A percentile compares a stretch with the other conserved stretches of the same genome.
Conservation (phyloP, 495 filamentous ascomycete genomes). For the Aspergillus wentii region DNA sequence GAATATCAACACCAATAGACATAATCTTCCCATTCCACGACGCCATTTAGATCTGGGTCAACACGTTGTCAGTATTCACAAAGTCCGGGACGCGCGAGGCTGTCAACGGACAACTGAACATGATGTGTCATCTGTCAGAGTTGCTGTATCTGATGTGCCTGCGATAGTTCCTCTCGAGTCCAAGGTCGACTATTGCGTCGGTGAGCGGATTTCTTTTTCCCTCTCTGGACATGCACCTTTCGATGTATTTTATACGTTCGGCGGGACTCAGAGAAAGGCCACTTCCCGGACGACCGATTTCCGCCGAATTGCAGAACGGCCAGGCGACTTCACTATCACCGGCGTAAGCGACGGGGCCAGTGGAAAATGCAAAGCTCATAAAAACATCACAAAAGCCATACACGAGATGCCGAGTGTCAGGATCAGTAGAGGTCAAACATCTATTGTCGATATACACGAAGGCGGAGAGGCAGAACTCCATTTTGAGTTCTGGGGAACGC, state of each 20-base stretch:
- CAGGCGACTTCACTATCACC: constrained; percentile 83
- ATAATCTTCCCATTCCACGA: constrained; percentile 79
- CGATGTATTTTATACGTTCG: constrained; percentile 86
- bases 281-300: constrained; percentile 72
- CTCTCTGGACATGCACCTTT: constrained; percentile 87
- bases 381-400: constrained; percentile 71
- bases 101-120: constrained; percentile 69
- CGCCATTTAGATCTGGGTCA: constrained; percentile 76
- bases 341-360: constrained; percentile 77
- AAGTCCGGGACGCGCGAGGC: constrained; percentile 78
- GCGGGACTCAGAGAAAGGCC: constrained; percentile 71
- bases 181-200: constrained; percentile 89
- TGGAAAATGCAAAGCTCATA: constrained; percentile 68
- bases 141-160: constrained; percentile 87
- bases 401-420: constrained; percentile 87
- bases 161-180: constrained; percentile 83
- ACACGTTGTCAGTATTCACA: constrained; percentile 80
- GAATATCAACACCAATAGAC: constrained; percentile 64
- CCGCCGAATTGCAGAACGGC: constrained; percentile 83
- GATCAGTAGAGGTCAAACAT: constrained; percentile 73
- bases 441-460: constrained; percentile 90
- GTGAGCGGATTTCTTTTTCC: constrained; percentile 85
- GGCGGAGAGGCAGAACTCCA: constrained; percentile 87
- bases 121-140: constrained; percentile 67
- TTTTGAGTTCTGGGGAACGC: constrained; percentile 91